phyloP scores from a whole-genome alignment of 2,329 filamentous ascomycete genomes.

The Neonectria hederae region DNA sequence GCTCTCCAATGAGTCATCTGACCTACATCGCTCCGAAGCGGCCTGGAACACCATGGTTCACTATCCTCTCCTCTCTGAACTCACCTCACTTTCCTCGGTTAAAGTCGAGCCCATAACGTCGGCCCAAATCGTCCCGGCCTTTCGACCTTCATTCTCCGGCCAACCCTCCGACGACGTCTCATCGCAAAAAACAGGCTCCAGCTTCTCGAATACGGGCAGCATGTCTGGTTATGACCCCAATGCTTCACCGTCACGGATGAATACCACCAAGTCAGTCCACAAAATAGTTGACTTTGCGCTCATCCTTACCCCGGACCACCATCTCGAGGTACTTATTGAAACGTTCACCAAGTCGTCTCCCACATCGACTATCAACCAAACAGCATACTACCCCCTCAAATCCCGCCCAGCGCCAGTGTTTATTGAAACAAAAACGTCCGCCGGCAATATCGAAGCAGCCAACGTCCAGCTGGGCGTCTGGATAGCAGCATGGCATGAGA shows the following conservation, averaged over 20 bases:
- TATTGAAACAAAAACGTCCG: slow-evolving; percentile 19
- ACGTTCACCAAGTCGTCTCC: neutral
- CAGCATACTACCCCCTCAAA: slow-evolving; percentile 5
- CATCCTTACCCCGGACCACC: slow-evolving; percentile 1
- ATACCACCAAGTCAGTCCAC: slow-evolving; percentile 6
- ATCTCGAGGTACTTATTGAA: slow-evolving; percentile 3
- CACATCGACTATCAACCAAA: slow-evolving; percentile 17
- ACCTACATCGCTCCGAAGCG: slow-evolving; percentile 13
- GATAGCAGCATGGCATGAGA: slow-evolving; percentile 23
- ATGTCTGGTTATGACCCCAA: neutral
- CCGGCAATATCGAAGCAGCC: slow-evolving; percentile 12
- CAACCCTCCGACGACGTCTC: neutral
- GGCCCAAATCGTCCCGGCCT: slow-evolving; percentile 14
- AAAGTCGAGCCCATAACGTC: slow-evolving; percentile 20
- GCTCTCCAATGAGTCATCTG: slow-evolving; percentile 10
- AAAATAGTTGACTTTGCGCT: slow-evolving; percentile 29
- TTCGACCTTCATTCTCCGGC: slow-evolving; percentile 11
- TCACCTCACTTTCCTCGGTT: neutral
- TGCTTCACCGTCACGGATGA: neutral
- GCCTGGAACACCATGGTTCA: slow-evolving; percentile 22
- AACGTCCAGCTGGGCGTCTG: slow-evolving; percentile 22
- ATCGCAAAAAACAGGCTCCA: neutral
- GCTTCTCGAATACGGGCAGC: neutral
- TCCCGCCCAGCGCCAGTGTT: slow-evolving; percentile 17
- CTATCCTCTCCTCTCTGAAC: slow-evolving; percentile 6